Conservation (phyloP, 441 rosid species). For the Gossypium davidsonii region DNA sequence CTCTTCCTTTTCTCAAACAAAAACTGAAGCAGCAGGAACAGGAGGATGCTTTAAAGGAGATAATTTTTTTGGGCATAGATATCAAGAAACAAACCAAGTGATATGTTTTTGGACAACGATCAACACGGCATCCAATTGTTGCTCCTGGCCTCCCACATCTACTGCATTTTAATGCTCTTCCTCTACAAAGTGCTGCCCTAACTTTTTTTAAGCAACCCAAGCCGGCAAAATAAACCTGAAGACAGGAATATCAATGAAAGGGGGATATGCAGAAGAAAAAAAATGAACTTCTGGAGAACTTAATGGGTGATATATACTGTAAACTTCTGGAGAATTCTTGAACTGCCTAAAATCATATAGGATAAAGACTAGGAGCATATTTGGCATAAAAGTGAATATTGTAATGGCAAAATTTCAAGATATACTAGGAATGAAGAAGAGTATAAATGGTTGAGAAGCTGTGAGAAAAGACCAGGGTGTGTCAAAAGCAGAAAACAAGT, state of each 20-base stretch:
- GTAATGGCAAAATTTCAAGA: neutral
- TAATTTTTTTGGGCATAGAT: neutral
- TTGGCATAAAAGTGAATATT: neutral
- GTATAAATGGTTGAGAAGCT: neutral
- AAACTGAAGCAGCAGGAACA: conserved; percentile 13
- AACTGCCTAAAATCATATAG: neutral
- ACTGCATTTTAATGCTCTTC: conserved; percentile 64
- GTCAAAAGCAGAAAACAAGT: neutral
- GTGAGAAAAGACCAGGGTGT: neutral
- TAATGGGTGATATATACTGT: neutral
- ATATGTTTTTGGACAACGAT: conserved; percentile 94
- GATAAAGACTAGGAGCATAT: neutral
- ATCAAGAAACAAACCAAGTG: conserved; percentile 68
- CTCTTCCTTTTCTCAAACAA: conserved; percentile 11
- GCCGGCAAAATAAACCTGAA: conserved; percentile 97
- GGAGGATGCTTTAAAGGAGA: conserved; percentile 7
- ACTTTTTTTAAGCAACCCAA: conserved; percentile 89
- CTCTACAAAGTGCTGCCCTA: conserved; percentile 53
- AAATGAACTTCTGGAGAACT: conserved; percentile 11
- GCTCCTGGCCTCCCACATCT: conserved; percentile 99
- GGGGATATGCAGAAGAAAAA: neutral
- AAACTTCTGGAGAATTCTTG: neutral
- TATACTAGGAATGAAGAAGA: neutral
- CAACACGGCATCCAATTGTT: conserved; percentile 98
- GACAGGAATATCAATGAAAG: conserved; percentile 18